Evolutionary conservation across 208 protist genomes (phyloP).

Genomic region (Acanthamoeba healyi): DNA sequence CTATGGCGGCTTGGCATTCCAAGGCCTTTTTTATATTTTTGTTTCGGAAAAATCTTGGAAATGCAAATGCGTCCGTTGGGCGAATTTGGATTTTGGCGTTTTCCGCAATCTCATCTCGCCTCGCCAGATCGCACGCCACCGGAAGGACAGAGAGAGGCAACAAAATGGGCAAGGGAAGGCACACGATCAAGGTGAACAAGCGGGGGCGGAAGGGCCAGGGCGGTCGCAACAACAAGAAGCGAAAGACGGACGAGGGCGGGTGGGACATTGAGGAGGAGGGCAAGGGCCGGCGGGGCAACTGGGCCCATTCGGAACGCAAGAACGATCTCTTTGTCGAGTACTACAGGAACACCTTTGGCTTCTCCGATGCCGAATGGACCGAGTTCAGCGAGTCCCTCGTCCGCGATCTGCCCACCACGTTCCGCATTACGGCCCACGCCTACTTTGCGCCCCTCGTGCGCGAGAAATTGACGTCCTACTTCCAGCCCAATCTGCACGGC

Average conservation of each 20-base stretch:
- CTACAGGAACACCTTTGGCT: not conserved
- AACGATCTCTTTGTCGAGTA: slow-evolving; percentile 16
- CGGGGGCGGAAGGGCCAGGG: not conserved
- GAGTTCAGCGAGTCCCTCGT: not conserved
- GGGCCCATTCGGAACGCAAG: not conserved
- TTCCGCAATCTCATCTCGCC: no score
- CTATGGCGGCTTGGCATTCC: no score
- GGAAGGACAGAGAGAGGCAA: not conserved
- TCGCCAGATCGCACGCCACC: no score
- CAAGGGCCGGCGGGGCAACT: not conserved
- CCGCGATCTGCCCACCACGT: slow-evolving; percentile 21
- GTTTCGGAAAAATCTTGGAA: no score
- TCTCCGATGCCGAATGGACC: slow-evolving; percentile 1
- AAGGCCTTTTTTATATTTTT: not conserved
- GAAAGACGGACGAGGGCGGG: not conserved
- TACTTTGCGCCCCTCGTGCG: not conserved
- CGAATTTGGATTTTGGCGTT: not conserved
- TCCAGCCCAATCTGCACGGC: not conserved
- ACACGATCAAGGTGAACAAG: slow-evolving; percentile 2
- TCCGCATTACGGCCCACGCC: slow-evolving; percentile 6
- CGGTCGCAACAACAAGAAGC: slow-evolving; percentile 9
- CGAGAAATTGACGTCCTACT: not conserved
- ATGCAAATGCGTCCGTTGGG: not conserved
- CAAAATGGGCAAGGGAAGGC: not conserved
- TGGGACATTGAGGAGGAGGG: not conserved